Evolutionary conservation across 352 stramenopile genomes (phyloP).

Genomic region (Globisporangium emineosum): DNA sequence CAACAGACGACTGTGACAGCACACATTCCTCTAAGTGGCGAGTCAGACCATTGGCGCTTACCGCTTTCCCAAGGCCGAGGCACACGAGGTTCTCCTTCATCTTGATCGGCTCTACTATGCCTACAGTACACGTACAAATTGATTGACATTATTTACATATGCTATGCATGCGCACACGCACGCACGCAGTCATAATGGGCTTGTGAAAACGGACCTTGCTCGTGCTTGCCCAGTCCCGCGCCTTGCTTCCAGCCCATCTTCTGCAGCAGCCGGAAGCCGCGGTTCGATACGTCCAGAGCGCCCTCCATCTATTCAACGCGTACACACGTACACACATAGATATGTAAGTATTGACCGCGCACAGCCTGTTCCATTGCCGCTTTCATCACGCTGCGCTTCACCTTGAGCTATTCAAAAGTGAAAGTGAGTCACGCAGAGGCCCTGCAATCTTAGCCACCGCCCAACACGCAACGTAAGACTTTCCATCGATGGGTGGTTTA

Average conservation of each 20-base stretch:
- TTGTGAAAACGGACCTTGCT: slow-evolving; percentile 29
- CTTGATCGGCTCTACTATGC: slow-evolving; percentile 54
- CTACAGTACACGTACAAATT: slow-evolving; percentile 9
- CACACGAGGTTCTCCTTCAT: slow-evolving; percentile 60
- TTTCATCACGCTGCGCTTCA: background rate
- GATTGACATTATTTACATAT: background rate
- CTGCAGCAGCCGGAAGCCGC: slow-evolving; percentile 51
- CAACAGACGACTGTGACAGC: slow-evolving; percentile 17
- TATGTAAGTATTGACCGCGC: too few relatives aligned
- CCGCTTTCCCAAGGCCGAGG: slow-evolving; percentile 59
- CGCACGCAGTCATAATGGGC: background rate
- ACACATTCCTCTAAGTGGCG: background rate
- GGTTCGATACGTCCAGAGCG: slow-evolving; percentile 43
- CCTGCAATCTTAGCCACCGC: too few relatives aligned
- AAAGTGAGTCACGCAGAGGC: too few relatives aligned
- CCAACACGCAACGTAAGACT: too few relatives aligned
- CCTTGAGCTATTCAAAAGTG: background rate
- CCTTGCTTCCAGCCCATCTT: slow-evolving; percentile 67
- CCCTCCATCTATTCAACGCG: slow-evolving; percentile 7
- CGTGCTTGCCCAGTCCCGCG: slow-evolving; percentile 41
- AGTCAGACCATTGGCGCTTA: slow-evolving; percentile 12
- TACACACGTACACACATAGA: background rate
- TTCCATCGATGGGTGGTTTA: too few relatives aligned
- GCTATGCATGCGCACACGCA: background rate
- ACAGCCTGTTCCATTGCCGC: too few relatives aligned